phyloP scores from a whole-genome alignment of 192 early-diverging fungal genomes.

The Rhizophlyctis rosea region DNA sequence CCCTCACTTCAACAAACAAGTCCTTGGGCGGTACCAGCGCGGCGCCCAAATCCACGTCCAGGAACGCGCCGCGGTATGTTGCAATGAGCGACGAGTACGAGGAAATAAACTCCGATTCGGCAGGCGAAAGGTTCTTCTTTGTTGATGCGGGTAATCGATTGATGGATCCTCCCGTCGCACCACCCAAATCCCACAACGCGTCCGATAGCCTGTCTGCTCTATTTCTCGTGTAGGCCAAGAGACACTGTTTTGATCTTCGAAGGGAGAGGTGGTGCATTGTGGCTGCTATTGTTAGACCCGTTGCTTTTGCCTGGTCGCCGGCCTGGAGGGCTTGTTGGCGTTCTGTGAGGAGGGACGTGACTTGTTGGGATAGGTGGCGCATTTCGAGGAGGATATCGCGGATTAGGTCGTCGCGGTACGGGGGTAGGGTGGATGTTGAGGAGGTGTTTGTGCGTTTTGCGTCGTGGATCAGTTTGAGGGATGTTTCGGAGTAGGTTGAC shows the following conservation, averaged over 20 bases:
- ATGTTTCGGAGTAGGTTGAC: slow-evolving; percentile 76
- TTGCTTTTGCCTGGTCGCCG: background rate
- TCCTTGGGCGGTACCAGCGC: slow-evolving; percentile 84
- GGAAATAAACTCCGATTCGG: slow-evolving; percentile 61
- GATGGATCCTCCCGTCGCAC: slow-evolving; percentile 39
- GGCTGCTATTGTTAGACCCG: slow-evolving; percentile 28
- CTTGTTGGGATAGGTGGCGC: slow-evolving; percentile 22
- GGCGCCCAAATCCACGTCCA: slow-evolving; percentile 73
- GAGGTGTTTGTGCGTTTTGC: slow-evolving; percentile 71
- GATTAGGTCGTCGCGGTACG: slow-evolving; percentile 81
- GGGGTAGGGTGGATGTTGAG: slow-evolving; percentile 39
- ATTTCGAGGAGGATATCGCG: slow-evolving; percentile 78
- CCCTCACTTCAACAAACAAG: slow-evolving; percentile 88
- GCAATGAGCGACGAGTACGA: slow-evolving; percentile 66
- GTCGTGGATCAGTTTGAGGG: slow-evolving; percentile 74
- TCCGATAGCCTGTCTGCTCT: slow-evolving; percentile 67
- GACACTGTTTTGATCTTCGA: slow-evolving; percentile 79
- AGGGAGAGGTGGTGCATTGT: slow-evolving; percentile 56
- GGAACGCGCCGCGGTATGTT: slow-evolving; percentile 60
- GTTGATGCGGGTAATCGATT: slow-evolving; percentile 46
- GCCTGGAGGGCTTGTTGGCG: slow-evolving; percentile 6
- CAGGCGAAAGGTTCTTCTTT: slow-evolving; percentile 38
- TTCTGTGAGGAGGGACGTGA: slow-evolving; percentile 9
- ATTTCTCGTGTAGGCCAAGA: slow-evolving; percentile 82
- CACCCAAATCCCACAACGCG: slow-evolving; percentile 64